Evolutionary conservation across 192 early-diverging fungal species (phyloP).

Genomic region (Gamsiella multidivaricata): DNA sequence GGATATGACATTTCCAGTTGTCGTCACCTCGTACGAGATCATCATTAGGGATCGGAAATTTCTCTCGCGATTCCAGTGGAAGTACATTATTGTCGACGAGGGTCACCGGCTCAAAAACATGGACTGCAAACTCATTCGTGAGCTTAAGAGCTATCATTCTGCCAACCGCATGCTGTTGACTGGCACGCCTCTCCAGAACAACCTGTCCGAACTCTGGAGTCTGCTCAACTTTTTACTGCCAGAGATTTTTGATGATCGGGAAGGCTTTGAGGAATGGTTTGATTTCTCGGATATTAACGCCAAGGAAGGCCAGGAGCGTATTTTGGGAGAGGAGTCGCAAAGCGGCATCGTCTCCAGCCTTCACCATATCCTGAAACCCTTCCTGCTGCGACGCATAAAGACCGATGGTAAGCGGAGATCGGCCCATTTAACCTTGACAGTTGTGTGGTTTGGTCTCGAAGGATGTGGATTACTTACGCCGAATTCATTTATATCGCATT

Average conservation of each 20-base stretch:
- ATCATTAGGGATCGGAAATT: slow-evolving; percentile 84
- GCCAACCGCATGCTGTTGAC: slow-evolving; percentile 91
- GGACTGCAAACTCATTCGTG: slow-evolving; percentile 88
- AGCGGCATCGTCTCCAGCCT: slow-evolving; percentile 80
- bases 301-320: slow-evolving; percentile 68
- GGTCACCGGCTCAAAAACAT: slow-evolving; percentile 98
- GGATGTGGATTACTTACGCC: background rate
- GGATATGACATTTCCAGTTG: slow-evolving; percentile 79
- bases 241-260: slow-evolving; percentile 92
- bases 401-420: slow-evolving; percentile 74
- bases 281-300: slow-evolving; percentile 81
- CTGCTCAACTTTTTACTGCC: slow-evolving; percentile 95
- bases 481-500: background rate
- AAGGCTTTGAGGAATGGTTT: slow-evolving; percentile 90
- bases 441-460: background rate
- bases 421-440: too few species aligned
- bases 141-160: slow-evolving; percentile 85
- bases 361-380: slow-evolving; percentile 91
- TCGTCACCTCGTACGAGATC: slow-evolving; percentile 93
- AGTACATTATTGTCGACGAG: slow-evolving; percentile 95
- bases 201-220: slow-evolving; percentile 94
- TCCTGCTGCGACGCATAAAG: slow-evolving; percentile 91
- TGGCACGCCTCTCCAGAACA: slow-evolving; percentile 95
- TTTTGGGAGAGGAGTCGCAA: slow-evolving; percentile 74
- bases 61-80: slow-evolving; percentile 80